phyloP scores from a whole-genome alignment of 371 early-diverging fungal genomes.

The Vittaforma corneae region DNA sequence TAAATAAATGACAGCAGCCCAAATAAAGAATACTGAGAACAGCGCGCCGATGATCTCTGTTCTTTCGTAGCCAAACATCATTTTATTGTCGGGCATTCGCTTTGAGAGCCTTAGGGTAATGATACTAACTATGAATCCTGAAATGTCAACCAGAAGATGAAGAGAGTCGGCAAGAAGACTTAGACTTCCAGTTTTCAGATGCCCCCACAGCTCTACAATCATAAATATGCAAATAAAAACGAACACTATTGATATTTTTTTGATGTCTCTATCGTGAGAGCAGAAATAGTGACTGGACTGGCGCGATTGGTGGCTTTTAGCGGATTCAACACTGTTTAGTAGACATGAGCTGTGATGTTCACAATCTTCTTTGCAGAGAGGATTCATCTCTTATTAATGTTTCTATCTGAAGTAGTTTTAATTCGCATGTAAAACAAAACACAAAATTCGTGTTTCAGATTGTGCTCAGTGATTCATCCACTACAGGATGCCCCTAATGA shows the following conservation, averaged over 20 bases:
- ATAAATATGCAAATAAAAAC: conserved; percentile 45
- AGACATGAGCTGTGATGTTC: too few relatives aligned
- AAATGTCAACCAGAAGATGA: conserved; percentile 50
- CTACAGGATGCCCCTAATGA: too few relatives aligned
- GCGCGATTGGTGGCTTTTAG: too few relatives aligned
- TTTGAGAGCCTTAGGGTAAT: conserved; percentile 41
- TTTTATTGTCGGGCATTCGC: conserved; percentile 19
- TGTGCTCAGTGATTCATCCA: too few relatives aligned
- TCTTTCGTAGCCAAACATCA: conserved; percentile 69
- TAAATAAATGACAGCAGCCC: conserved; percentile 66
- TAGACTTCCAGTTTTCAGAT: conserved; percentile 44
- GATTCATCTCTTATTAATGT: too few relatives aligned
- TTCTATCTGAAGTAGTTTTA: too few relatives aligned
- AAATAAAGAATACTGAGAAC: conserved; percentile 67
- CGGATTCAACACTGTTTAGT: too few relatives aligned
- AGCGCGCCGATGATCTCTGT: conserved; percentile 73
- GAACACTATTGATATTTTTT: conserved; percentile 34
- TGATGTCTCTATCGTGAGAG: conserved; percentile 42
- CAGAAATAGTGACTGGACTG: conserved; percentile 22
- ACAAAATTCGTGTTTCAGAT: too few relatives aligned
- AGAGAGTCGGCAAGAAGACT: conserved; percentile 49
- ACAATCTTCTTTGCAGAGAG: too few relatives aligned
- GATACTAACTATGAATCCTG: conserved; percentile 50
- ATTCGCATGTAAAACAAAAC: too few relatives aligned
- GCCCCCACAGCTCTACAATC: conserved; percentile 53